Evolutionary conservation across 1,139 yeast genomes (phyloP), one percentile per base, ranked within the genome.

Genomic region (Pichia sp.): DNA sequence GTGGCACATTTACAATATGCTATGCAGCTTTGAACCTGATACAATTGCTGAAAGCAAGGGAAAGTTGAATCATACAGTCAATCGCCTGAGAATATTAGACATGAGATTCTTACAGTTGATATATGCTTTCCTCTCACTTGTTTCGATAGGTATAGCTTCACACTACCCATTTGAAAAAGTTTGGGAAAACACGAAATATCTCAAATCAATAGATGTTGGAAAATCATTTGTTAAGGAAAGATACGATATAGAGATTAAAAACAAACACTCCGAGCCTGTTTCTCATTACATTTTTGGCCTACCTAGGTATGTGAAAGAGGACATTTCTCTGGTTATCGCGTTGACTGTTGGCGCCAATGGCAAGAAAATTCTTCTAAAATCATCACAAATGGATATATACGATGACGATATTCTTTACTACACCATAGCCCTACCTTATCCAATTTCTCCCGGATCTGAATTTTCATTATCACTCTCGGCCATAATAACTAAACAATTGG

Each of bases 221-320:
- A 81, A 81, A 61, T 73, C 92, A 6, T 92, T 85, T 67, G 77
- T 84, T 53, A 82, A 81, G 62, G 96, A 88, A 67, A 74, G 81
- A n/a, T 73, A 79, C 53, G 70, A 78, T 41, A 65, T 90, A 52
- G 78, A 75, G 51, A 76, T 84, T 54, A 80, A 73, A 63, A 93
- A 92, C 72, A 71, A 77, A 46, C 90, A 79, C 44, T 58, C 70
- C 6, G 70, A 72, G 51, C 86, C 95, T 5, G 76, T 75, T 58
- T 65, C 70, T 44, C 80, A 74, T 56, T 90, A 90, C 71, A 78
- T 70, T 58, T 77, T 84, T 46, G 77, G 82, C 42, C 67, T 74
- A 50, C 84, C 77, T 63, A 50, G 34, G 4, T 74, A 67, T 46
- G 75, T 71, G 13, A 66, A 73, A 44, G 72, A 71, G 5, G 72